Percentiles rank a stretch among this genome's conserved stretches.
These are phyloP conservation scores for Candida pini DNA, from an alignment of 805 yeast genomes.

Conservation along the genomic window DNA sequence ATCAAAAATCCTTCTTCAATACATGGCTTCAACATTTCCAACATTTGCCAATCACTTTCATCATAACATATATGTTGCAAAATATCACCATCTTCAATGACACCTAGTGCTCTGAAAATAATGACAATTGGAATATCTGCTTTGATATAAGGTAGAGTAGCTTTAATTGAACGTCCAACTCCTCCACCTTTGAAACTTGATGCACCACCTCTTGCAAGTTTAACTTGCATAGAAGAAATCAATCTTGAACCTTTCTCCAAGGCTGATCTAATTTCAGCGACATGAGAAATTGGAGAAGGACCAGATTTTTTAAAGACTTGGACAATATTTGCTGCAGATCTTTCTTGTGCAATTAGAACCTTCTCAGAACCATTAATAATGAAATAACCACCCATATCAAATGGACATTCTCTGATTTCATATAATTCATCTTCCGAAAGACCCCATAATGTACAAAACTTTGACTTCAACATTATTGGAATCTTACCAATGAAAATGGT, in stretches of 20 bases:
- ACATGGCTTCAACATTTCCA: slow-evolving; percentile 98
- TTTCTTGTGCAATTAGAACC: slow-evolving; percentile 96
- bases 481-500: slow-evolving; percentile 84
- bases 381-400: slow-evolving; percentile 99
- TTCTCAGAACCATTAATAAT: slow-evolving; percentile 98
- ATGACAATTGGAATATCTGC: slow-evolving; percentile 96
- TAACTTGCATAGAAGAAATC: slow-evolving; percentile 90
- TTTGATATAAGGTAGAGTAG: slow-evolving; percentile 92
- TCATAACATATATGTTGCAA: slow-evolving; percentile 97
- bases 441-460: slow-evolving; percentile 88
- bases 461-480: slow-evolving; percentile 96
- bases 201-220: slow-evolving; percentile 54
- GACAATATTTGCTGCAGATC: slow-evolving; percentile 97
- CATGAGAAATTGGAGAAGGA: slow-evolving; percentile 91
- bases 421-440: slow-evolving; percentile 89
- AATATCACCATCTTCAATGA: slow-evolving; percentile 98
- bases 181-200: slow-evolving; percentile 43
- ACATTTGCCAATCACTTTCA: slow-evolving; percentile 98
- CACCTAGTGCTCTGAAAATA: slow-evolving; percentile 96
- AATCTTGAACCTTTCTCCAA: slow-evolving; percentile 95
- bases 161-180: slow-evolving; percentile 80
- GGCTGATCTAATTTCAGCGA: slow-evolving; percentile 96
- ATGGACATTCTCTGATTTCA: slow-evolving; percentile 96
- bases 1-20: slow-evolving; percentile 98
- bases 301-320: slow-evolving; percentile 98